Percentiles rank a stretch among this genome's conserved stretches.
Conservation (phyloP, 768 basidiomycete genomes). For the Amanita thiersii region DNA sequence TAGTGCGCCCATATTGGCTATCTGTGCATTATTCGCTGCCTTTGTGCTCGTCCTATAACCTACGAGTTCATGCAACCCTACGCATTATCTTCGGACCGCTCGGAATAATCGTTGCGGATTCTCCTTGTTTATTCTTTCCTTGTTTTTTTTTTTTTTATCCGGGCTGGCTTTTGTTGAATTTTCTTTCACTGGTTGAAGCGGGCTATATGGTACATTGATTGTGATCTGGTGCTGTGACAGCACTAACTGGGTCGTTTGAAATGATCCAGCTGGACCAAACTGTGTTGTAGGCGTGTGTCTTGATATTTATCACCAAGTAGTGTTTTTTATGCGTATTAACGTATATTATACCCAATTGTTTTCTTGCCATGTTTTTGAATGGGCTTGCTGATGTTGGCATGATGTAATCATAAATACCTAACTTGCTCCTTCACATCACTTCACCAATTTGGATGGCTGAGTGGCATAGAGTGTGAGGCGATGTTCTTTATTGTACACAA, state of each 20-base stretch:
- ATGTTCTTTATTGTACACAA: background rate
- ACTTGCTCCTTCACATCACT: background rate
- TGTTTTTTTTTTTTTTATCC: background rate
- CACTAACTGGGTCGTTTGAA: constrained; percentile 3
- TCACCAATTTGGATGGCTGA: constrained; percentile 2
- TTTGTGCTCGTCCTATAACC: constrained; percentile 28
- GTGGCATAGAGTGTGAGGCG: constrained; percentile 9
- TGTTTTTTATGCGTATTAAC: background rate
- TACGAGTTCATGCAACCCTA: constrained; percentile 9
- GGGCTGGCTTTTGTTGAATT: background rate
- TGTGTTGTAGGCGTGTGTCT: too few species aligned
- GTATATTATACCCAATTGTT: background rate
- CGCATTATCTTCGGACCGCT: too few species aligned
- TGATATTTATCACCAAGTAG: background rate
- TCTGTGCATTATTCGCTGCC: constrained; percentile 31
- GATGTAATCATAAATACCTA: constrained; percentile 5
- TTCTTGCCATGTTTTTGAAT: background rate
- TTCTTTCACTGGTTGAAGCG: background rate
- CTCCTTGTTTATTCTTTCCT: too few species aligned
- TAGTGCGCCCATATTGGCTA: constrained; percentile 31
- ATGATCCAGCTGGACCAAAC: constrained; percentile 5
- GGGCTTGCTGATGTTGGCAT: constrained; percentile 3
- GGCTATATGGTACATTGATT: constrained; percentile 1
- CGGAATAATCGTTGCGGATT: too few species aligned
- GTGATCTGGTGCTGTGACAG: background rate